phyloP scores from a whole-genome alignment of 2,329 filamentous ascomycete species.

The Aurifilum marmelostoma region DNA sequence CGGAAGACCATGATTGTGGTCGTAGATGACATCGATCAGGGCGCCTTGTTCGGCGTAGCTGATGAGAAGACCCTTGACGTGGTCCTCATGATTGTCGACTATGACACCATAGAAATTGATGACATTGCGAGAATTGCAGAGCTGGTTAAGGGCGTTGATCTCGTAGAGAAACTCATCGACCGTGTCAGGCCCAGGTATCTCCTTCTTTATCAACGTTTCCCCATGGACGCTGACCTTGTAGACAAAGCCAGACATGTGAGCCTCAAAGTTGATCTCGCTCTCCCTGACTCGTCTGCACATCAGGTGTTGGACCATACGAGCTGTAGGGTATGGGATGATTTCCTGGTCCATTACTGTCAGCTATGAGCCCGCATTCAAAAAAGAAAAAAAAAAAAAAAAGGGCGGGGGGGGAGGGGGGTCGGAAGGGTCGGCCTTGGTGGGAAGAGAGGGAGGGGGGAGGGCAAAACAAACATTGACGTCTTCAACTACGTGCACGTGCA shows the following conservation, averaged over 20 bases:
- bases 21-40: constrained; percentile 88
- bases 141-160: constrained; percentile 85
- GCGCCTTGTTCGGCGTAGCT: constrained; percentile 85
- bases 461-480: constrained; percentile 71
- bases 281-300: constrained; percentile 68
- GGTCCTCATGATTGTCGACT: constrained; percentile 72
- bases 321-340: constrained; percentile 82
- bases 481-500: constrained; percentile 98
- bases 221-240: constrained; percentile 82
- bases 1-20: constrained; percentile 63
- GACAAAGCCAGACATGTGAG: constrained; percentile 94
- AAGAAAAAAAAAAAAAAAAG: no score
- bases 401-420: no score
- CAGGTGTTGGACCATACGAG: constrained; percentile 75
- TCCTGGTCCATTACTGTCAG: constrained; percentile 53
- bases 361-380: constrained; percentile 13
- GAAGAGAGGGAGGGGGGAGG: neutral
- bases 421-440: no score
- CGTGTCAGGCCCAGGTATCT: constrained; percentile 93
- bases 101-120: constrained; percentile 88
- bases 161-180: constrained; percentile 98
- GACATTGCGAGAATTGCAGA: constrained; percentile 74
- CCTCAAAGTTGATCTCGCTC: constrained; percentile 78
- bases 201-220: constrained; percentile 86
- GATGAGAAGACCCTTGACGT: constrained; percentile 88